These are phyloP conservation scores for Colletotrichum brevisporum DNA, from an alignment of 2,329 filamentous ascomycete genomes.

Conservation along the genomic window DNA sequence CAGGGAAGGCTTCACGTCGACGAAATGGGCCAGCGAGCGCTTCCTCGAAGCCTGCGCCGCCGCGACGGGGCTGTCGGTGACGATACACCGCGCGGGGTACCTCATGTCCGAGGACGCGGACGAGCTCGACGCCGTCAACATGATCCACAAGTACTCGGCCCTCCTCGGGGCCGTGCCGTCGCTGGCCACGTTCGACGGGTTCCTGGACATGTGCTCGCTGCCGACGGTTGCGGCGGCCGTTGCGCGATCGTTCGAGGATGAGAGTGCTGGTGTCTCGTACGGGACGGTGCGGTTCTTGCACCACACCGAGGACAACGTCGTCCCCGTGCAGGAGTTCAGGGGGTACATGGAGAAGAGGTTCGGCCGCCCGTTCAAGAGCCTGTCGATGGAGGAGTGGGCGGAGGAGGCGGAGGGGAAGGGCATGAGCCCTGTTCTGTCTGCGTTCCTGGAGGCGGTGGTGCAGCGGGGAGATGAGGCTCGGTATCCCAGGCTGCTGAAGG, in stretches of 20 bases:
- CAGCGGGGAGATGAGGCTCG: slow-evolving; percentile 11
- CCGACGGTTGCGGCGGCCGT: slow-evolving; percentile 10
- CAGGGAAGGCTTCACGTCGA: slow-evolving; percentile 50
- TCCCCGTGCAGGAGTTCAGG: slow-evolving; percentile 17
- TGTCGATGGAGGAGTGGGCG: slow-evolving; percentile 17
- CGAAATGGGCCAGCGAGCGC: slow-evolving; percentile 53
- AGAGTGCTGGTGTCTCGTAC: neutral
- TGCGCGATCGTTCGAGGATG: neutral
- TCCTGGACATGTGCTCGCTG: slow-evolving; percentile 22
- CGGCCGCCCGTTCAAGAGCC: neutral
- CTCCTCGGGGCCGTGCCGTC: slow-evolving; percentile 13
- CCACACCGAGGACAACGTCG: slow-evolving; percentile 24
- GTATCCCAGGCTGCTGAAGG: slow-evolving; percentile 11
- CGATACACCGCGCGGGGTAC: slow-evolving; percentile 47
- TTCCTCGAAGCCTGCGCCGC: slow-evolving; percentile 46
- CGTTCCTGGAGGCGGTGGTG: slow-evolving; percentile 22
- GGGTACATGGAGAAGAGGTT: slow-evolving; percentile 12
- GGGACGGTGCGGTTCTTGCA: neutral
- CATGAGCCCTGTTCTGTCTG: slow-evolving; percentile 17
- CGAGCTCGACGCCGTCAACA: slow-evolving; percentile 29
- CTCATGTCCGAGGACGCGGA: slow-evolving; percentile 38
- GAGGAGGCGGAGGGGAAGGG: slow-evolving; percentile 13
- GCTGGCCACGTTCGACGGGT: slow-evolving; percentile 15
- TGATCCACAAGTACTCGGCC: slow-evolving; percentile 26
- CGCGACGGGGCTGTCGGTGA: slow-evolving; percentile 42